phyloP scores from a whole-genome alignment of 257 asterid genomes.

The Penstemon davidsonii region DNA sequence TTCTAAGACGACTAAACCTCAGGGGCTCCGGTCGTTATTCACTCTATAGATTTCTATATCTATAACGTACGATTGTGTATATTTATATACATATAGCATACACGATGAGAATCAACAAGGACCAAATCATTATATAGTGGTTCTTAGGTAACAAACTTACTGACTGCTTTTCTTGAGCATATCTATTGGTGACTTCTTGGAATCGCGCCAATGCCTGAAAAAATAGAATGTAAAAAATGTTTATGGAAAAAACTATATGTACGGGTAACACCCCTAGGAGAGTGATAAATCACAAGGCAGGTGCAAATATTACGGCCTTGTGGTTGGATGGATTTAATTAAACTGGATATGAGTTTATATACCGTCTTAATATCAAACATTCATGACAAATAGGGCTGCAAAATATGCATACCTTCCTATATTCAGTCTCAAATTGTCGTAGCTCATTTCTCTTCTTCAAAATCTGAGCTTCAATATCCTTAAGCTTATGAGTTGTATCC shows the following conservation, averaged over 20 bases:
- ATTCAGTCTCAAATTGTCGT: slow-evolving; percentile 95
- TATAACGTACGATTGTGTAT: too few relatives aligned
- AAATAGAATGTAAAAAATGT: not conserved
- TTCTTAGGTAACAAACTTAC: slow-evolving; percentile 52
- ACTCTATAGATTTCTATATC: too few relatives aligned
- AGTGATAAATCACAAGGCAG: too few relatives aligned
- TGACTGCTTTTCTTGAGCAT: slow-evolving; percentile 84
- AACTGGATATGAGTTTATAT: not conserved
- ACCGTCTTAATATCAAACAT: not conserved
- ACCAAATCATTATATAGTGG: too few relatives aligned
- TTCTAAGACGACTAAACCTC: too few relatives aligned
- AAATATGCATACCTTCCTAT: slow-evolving; percentile 67
- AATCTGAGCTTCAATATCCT: slow-evolving; percentile 90
- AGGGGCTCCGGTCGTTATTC: too few relatives aligned
- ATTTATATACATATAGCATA: too few relatives aligned
- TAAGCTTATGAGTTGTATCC: slow-evolving; percentile 78
- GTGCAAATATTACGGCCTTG: too few relatives aligned
- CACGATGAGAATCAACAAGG: too few relatives aligned
- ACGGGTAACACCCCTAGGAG: too few relatives aligned
- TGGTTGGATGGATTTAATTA: too few relatives aligned
- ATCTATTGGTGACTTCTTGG: slow-evolving; percentile 95
- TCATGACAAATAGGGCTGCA: slow-evolving; percentile 4
- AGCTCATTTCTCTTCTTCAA: slow-evolving; percentile 92
- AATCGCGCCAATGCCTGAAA: slow-evolving; percentile 93
- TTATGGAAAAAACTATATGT: too few relatives aligned